phyloP scores from a whole-genome alignment of 805 yeast species.

The Myxozyma lipomycoides region DNA sequence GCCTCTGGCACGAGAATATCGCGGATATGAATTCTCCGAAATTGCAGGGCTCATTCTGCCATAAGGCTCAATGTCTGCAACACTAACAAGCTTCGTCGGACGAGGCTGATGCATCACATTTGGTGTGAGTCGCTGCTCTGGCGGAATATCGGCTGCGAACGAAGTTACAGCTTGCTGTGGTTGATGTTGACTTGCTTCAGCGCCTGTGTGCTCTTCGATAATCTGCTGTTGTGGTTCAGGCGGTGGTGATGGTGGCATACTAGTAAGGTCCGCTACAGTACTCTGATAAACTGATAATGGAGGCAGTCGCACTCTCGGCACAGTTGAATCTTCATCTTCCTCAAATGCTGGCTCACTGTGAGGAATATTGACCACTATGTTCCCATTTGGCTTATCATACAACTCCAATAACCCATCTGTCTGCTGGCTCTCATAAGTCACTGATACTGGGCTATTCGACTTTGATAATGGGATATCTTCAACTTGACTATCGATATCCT shows the following conservation, averaged over 20 bases:
- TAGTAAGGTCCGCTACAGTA: neutral
- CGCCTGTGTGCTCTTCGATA: neutral
- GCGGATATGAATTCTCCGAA: neutral
- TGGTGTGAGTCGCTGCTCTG: slow-evolving; percentile 19
- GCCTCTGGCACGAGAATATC: slow-evolving; percentile 3
- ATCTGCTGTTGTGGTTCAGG: neutral
- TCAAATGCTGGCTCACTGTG: neutral
- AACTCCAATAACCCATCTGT: neutral
- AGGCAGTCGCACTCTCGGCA: slow-evolving; percentile 14
- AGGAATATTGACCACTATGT: slow-evolving; percentile 2
- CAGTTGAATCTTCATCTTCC: neutral
- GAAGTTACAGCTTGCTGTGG: neutral
- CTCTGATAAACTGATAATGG: slow-evolving; percentile 8
- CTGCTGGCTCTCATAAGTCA: neutral
- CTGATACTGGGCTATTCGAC: neutral
- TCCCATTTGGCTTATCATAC: neutral
- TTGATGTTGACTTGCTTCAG: neutral
- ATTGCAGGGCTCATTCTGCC: slow-evolving; percentile 8
- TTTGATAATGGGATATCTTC: neutral
- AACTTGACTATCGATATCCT: neutral
- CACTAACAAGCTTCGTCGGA: slow-evolving; percentile 23
- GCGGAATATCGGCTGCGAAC: slow-evolving; percentile 1
- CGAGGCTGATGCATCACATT: slow-evolving; percentile 27
- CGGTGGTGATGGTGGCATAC: neutral
- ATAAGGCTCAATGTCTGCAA: slow-evolving; percentile 21